Percentiles rank a stretch among this genome's conserved stretches.
phyloP scores from a whole-genome alignment of 2,329 filamentous ascomycete species.

The Fusarium floridanum region DNA sequence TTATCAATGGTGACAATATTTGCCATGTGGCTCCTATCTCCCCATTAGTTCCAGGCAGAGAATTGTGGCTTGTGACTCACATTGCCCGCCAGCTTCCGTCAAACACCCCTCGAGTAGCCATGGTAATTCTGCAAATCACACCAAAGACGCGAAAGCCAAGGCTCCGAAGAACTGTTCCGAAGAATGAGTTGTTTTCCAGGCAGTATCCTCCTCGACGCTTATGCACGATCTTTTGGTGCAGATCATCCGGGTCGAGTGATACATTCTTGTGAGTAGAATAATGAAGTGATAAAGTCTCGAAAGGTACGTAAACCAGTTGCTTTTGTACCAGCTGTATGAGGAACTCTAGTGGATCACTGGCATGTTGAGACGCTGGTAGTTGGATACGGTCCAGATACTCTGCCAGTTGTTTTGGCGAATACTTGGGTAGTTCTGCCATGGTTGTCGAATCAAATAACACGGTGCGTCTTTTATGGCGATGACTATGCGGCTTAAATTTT shows the following conservation, averaged over 20 bases:
- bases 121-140: neutral
- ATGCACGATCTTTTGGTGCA: neutral
- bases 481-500: neutral
- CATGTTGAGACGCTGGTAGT: neutral
- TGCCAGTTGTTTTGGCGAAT: neutral
- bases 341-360: neutral
- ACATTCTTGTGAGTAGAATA: neutral
- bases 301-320: neutral
- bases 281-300: neutral
- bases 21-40: neutral
- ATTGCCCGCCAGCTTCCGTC: slow-evolving; percentile 2
- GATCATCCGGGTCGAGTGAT: neutral
- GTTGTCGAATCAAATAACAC: neutral
- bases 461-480: neutral
- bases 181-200: neutral
- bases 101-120: slow-evolving; percentile 4
- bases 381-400: neutral
- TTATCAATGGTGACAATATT: neutral
- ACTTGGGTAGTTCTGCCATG: neutral
- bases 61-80: neutral
- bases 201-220: neutral
- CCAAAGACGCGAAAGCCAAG: neutral
- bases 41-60: neutral
- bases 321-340: neutral
- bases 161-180: neutral